Evolutionary conservation across 2,329 filamentous ascomycete genomes (phyloP), one percentile per base, ranked within the genome.

Genomic region (Alternaria postmessia): DNA sequence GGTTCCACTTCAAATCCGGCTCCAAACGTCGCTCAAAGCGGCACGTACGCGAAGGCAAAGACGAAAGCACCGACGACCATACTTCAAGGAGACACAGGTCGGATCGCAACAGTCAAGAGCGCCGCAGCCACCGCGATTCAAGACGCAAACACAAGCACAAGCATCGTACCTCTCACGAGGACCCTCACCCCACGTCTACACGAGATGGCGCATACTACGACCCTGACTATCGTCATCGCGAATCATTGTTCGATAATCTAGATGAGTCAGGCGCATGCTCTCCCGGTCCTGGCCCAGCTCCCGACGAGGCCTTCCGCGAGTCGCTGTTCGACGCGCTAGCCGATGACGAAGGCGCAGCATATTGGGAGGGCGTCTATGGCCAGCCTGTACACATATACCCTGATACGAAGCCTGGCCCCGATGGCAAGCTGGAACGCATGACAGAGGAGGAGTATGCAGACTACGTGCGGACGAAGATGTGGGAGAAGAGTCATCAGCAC

Each of bases 291-390:
- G 66, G 38, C 9, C 24, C 60, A 8, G 66, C 91, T 67, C 85
- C 92, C 0, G 89, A 93, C 41, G 83, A 86, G 0, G 93, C 94
- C 1, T 99, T 99, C 77, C 89, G 92, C 30, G 92, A 96, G 78
- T 97, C 93, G 0, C 88, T 99, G 5, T 98, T 98, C 80, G 95
- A 99, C 78, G 95, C 95, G 32, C 90, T 99, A 79, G 94, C 93
- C 38, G 95, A 99, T 78, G 94, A 98, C 75, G 95, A 99, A 80
- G 95, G 94, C 47, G 95, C 95, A 2, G 87, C 89, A 7, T 99
- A 95, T 81, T 99, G 95, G 95, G 91, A 97, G 77, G 88, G 88
- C 16, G 92, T 99, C n/a, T 99, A 98, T 79, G 94, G 93, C 1
- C 94, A 98, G 76, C 94, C 95, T 0, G 91, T 98, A 51, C 93